A percentile compares a stretch with the other conserved stretches of the same genome.
phyloP scores from a whole-genome alignment of 2,329 filamentous ascomycete species.

The Pseudofabraea citricarpa region DNA sequence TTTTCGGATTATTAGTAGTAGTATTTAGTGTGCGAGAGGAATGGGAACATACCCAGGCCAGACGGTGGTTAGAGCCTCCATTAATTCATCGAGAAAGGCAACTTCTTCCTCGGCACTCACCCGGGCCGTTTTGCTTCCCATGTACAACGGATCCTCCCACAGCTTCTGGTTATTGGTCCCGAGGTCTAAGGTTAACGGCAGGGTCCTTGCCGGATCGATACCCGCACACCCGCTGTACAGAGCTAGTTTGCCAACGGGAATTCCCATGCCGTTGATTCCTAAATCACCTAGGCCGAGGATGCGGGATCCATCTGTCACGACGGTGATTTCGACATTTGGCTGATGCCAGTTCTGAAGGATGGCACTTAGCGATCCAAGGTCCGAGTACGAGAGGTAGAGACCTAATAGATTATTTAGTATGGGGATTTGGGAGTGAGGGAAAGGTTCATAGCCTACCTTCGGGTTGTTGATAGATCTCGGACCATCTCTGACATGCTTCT shows the following conservation, averaged over 20 bases:
- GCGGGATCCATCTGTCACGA: constrained; percentile 50
- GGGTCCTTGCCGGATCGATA: constrained; percentile 71
- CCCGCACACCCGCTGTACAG: constrained; percentile 84
- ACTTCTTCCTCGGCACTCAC: constrained; percentile 69
- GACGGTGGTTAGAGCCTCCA: constrained; percentile 58
- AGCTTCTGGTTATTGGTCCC: constrained; percentile 77
- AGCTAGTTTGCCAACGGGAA: constrained; percentile 76
- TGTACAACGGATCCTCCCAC: constrained; percentile 71
- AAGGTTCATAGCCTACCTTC: constrained; percentile 41
- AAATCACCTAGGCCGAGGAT: constrained; percentile 79
- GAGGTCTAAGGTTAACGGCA: constrained; percentile 79
- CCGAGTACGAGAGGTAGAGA: constrained; percentile 66
- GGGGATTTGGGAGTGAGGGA: neutral
- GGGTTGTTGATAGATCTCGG: constrained; percentile 68
- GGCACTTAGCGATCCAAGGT: constrained; percentile 59
- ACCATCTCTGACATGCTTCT: constrained; percentile 70
- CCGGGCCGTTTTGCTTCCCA: constrained; percentile 65
- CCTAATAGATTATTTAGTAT: constrained; percentile 11
- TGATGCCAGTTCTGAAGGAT: constrained; percentile 70
- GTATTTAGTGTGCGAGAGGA: too few species aligned
- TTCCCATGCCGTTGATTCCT: constrained; percentile 77
- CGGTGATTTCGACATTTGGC: constrained; percentile 56
- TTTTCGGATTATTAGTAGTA: too few species aligned
- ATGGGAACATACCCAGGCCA: constrained; percentile 76
- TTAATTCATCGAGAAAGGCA: constrained; percentile 69